Evolutionary conservation across 768 basidiomycete genomes (phyloP).

Genomic region (Collybia nuda): DNA sequence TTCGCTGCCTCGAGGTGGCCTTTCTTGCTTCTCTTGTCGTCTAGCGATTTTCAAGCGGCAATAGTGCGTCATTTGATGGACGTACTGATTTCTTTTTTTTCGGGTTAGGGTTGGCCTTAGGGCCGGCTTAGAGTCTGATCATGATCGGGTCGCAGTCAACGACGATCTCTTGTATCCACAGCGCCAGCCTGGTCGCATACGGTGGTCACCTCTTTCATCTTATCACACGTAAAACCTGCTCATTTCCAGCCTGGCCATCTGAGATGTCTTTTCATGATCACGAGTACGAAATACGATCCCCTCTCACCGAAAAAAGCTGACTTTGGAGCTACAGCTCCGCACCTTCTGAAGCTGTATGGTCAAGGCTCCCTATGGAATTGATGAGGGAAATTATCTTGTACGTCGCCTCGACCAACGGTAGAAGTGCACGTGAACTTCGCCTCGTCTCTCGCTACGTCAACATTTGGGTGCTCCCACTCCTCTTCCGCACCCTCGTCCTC

Average conservation of each 20-base stretch:
- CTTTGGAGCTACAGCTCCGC: not conserved
- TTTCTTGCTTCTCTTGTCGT: not conserved
- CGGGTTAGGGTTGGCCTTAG: no score
- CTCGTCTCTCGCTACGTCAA: conserved; percentile 32
- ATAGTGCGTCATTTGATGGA: no score
- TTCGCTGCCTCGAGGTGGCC: not conserved
- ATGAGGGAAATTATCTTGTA: conserved; percentile 30
- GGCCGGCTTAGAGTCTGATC: no score
- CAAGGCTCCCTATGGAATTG: conserved; percentile 30
- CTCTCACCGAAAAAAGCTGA: not conserved
- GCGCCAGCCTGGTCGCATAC: no score
- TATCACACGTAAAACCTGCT: not conserved
- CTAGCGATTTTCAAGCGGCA: no score
- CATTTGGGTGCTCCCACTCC: conserved; percentile 30
- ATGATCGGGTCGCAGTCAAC: no score
- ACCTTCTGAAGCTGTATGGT: conserved; percentile 23
- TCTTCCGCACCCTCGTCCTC: conserved; percentile 29
- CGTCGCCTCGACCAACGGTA: conserved; percentile 20
- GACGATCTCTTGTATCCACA: no score
- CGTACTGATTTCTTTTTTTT: no score
- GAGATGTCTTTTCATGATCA: no score
- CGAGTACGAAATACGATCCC: no score
- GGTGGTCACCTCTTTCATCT: not conserved
- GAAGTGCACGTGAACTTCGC: conserved; percentile 26
- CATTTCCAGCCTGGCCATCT: no score